phyloP scores from a whole-genome alignment of 2,329 filamentous ascomycete genomes.

The Orbilia ellipsospora region DNA sequence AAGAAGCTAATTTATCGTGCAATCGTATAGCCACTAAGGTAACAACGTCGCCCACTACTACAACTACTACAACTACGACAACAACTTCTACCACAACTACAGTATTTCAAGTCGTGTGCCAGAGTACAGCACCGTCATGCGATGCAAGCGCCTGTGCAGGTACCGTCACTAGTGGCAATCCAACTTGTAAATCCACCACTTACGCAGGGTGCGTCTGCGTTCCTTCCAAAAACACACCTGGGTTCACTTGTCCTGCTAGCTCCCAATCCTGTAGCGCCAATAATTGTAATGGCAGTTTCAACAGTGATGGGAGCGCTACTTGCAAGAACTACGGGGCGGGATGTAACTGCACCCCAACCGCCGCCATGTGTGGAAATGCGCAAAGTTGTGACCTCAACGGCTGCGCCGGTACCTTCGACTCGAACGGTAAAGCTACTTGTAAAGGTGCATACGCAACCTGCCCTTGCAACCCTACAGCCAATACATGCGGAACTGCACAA shows the following conservation, averaged over 20 bases:
- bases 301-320: constrained; percentile 23
- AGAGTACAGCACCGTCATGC: constrained; percentile 17
- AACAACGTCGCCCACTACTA: neutral
- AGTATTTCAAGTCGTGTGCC: constrained; percentile 3
- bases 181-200: constrained; percentile 33
- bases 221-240: constrained; percentile 27
- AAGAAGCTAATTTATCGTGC: neutral
- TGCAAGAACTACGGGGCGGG: constrained; percentile 34
- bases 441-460: constrained; percentile 17
- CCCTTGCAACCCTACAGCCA: constrained; percentile 21
- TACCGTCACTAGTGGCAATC: constrained; percentile 29
- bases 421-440: constrained; percentile 22
- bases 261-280: constrained; percentile 21
- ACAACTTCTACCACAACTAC: constrained; percentile 16
- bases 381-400: constrained; percentile 21
- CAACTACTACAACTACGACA: neutral
- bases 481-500: constrained; percentile 24
- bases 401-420: constrained; percentile 27
- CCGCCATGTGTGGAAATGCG: constrained; percentile 25
- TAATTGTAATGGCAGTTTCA: constrained; percentile 31
- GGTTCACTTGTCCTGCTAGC: constrained; percentile 12
- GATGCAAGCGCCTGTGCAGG: constrained; percentile 25
- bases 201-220: constrained; percentile 23
- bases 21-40: neutral
- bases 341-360: constrained; percentile 26